Evolutionary conservation across 2,329 filamentous ascomycete species (phyloP).

Genomic region (Pseudocercospora cruenta): DNA sequence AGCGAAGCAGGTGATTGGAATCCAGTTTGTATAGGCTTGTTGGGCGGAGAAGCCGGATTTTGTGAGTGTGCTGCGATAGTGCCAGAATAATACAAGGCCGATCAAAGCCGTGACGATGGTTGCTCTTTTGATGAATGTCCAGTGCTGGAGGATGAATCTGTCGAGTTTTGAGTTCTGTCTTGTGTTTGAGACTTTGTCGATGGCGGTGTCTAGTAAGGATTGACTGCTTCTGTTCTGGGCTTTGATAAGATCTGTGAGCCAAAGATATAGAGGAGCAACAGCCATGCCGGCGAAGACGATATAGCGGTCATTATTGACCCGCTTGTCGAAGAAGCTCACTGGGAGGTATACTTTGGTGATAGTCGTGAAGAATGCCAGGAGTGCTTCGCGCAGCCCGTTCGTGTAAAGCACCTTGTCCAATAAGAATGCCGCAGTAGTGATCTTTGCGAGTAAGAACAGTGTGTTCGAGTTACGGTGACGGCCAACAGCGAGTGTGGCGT

Average conservation of each 20-base stretch:
- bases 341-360: slow-evolving; percentile 56
- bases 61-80: slow-evolving; percentile 29
- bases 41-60: slow-evolving; percentile 52
- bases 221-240: not conserved
- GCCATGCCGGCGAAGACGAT: slow-evolving; percentile 62
- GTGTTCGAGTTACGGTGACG: slow-evolving; percentile 49
- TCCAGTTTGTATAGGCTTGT: slow-evolving; percentile 58
- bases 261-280: slow-evolving; percentile 49
- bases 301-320: slow-evolving; percentile 57
- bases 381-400: slow-evolving; percentile 48
- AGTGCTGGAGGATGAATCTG: slow-evolving; percentile 22
- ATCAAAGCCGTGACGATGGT: not conserved
- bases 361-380: slow-evolving; percentile 44
- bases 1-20: slow-evolving; percentile 58
- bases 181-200: not conserved
- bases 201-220: not conserved
- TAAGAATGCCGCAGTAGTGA: slow-evolving; percentile 49
- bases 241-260: slow-evolving; percentile 24
- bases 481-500: slow-evolving; percentile 52
- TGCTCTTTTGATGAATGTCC: slow-evolving; percentile 24
- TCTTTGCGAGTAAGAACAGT: slow-evolving; percentile 52
- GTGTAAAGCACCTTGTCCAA: slow-evolving; percentile 43
- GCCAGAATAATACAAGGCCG: slow-evolving; percentile 38
- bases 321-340: slow-evolving; percentile 50
- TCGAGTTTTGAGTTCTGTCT: not conserved